Evolutionary conservation across 1,139 yeast species (phyloP).

Genomic region (Wickerhamomyces sp.): DNA sequence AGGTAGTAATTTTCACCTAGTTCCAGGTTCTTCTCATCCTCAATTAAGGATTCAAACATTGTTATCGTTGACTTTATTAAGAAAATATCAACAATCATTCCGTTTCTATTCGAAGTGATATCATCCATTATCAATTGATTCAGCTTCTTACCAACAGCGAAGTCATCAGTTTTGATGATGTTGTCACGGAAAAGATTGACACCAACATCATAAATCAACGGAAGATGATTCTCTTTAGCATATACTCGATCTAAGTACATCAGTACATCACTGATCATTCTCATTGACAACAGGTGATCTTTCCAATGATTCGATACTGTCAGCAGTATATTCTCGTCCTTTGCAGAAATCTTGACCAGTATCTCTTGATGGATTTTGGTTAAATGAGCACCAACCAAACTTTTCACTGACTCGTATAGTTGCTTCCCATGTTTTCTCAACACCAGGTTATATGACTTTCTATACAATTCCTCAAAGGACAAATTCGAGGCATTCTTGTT

Average conservation of each 20-base stretch:
- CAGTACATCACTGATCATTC: slow-evolving; percentile 78
- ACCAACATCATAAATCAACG: slow-evolving; percentile 74
- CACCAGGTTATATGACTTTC: slow-evolving; percentile 78
- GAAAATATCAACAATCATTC: slow-evolving; percentile 55
- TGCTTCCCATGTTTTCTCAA: slow-evolving; percentile 66
- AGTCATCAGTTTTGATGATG: slow-evolving; percentile 36
- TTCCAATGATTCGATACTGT: slow-evolving; percentile 59
- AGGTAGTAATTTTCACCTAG: slow-evolving; percentile 51
- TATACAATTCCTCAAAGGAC: slow-evolving; percentile 80
- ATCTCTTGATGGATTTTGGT: slow-evolving; percentile 24
- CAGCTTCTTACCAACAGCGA: slow-evolving; percentile 48
- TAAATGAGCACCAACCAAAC: slow-evolving; percentile 48
- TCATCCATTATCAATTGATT: slow-evolving; percentile 50
- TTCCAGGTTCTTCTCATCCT: slow-evolving; percentile 28
- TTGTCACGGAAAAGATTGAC: slow-evolving; percentile 49
- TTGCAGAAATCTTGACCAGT: slow-evolving; percentile 11
- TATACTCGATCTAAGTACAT: slow-evolving; percentile 86
- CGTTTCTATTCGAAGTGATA: slow-evolving; percentile 55
- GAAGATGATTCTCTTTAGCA: slow-evolving; percentile 64
- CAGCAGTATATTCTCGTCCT: slow-evolving; percentile 37
- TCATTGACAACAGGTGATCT: slow-evolving; percentile 69
- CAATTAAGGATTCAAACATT: slow-evolving; percentile 64
- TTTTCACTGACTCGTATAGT: slow-evolving; percentile 60
- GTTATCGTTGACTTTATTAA: slow-evolving; percentile 55
- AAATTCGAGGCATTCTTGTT: slow-evolving; percentile 67